These are phyloP conservation scores for Rosa multiflora DNA, from an alignment of 306 rosid species.

Conservation along the genomic window DNA sequence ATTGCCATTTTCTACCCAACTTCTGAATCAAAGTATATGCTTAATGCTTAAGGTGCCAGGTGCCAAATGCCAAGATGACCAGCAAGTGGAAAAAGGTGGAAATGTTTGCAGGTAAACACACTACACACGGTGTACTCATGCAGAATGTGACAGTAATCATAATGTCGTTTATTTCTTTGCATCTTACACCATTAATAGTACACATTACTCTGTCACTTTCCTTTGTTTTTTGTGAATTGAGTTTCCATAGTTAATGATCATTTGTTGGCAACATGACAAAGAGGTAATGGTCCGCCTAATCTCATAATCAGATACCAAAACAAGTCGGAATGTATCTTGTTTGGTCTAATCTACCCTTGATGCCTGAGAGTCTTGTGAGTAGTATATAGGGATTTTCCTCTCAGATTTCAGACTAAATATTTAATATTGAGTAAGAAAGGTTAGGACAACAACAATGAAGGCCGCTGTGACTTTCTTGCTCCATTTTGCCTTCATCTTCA, in stretches of 20 bases:
- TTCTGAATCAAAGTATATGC: neutral
- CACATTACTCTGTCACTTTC: neutral
- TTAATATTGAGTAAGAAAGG: neutral
- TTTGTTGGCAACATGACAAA: slow-evolving; percentile 4
- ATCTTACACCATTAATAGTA: neutral
- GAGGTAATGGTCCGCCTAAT: neutral
- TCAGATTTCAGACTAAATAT: neutral
- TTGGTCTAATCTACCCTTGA: neutral
- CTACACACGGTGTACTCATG: neutral
- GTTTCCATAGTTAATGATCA: slow-evolving; percentile 4
- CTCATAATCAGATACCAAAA: neutral
- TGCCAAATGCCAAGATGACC: slow-evolving; percentile 7
- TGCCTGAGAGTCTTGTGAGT: neutral
- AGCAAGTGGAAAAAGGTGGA: neutral
- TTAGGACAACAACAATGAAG: slow-evolving; percentile 20
- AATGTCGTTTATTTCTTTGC: neutral
- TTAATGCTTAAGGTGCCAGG: neutral
- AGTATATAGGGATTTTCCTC: neutral
- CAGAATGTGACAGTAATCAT: neutral
- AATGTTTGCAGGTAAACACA: slow-evolving; percentile 2
- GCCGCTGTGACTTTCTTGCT: slow-evolving; percentile 23
- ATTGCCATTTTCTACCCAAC: neutral
- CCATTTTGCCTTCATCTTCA: slow-evolving; percentile 23
- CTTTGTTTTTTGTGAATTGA: neutral
- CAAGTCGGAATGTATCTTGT: neutral